Percentiles rank a stretch among this genome's conserved stretches.
phyloP scores from a whole-genome alignment of 169 alveolate genomes.

The Plasmodium gallinaceum region DNA sequence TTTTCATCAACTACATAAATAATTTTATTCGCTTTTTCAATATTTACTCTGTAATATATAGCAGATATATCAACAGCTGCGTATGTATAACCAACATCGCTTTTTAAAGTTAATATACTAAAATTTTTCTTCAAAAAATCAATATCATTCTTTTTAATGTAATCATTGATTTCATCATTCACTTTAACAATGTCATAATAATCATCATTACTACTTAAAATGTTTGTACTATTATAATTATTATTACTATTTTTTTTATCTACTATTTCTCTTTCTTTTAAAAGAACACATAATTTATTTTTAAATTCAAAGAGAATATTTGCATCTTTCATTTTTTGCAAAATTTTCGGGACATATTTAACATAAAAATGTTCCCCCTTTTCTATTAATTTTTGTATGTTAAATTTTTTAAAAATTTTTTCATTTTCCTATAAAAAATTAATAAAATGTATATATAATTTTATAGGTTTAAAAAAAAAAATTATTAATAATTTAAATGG shows the following conservation, averaged over 20 bases:
- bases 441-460: background rate
- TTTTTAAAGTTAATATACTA: conserved; percentile 61
- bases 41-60: conserved; percentile 76
- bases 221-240: background rate
- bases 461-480: background rate
- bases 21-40: conserved; percentile 80
- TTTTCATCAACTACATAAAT: conserved; percentile 82
- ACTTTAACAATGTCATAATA: conserved; percentile 36
- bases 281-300: conserved; percentile 47
- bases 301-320: conserved; percentile 30
- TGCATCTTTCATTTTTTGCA: conserved; percentile 31
- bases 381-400: conserved; percentile 22
- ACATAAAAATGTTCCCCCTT: conserved; percentile 69
- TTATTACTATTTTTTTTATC: background rate
- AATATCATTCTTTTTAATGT: conserved; percentile 19
- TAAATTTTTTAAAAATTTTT: conserved; percentile 13
- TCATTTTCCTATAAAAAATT: conserved; percentile 51
- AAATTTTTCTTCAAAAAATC: conserved; percentile 28
- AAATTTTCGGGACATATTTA: conserved; percentile 41
- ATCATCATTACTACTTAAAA: conserved; percentile 21
- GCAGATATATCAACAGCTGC: conserved; percentile 85
- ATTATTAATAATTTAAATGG: background rate
- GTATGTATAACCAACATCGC: conserved; percentile 82
- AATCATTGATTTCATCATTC: background rate
- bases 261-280: conserved; percentile 11